phyloP scores from a whole-genome alignment of 805 yeast genomes.

The Starmerella tilneyi region DNA sequence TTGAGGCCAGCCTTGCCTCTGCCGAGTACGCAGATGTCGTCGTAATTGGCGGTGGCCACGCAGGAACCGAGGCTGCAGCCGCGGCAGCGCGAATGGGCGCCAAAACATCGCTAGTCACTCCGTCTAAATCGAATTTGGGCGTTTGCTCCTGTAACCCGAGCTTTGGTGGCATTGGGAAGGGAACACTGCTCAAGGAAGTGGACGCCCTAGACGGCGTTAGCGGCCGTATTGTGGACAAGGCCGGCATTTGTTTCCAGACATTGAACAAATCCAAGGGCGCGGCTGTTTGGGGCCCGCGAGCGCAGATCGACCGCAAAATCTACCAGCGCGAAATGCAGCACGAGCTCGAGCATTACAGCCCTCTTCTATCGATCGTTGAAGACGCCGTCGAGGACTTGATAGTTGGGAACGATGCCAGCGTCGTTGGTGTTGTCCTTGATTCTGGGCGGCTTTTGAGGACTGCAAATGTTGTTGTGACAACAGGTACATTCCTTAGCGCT shows the following conservation, averaged over 20 bases:
- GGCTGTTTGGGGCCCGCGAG: conserved; percentile 97
- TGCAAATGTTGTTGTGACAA: conserved; percentile 70
- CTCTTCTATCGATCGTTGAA: conserved; percentile 49
- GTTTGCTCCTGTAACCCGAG: conserved; percentile 96
- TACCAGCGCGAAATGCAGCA: conserved; percentile 73
- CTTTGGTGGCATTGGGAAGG: conserved; percentile 98
- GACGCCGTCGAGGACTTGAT: conserved; percentile 81
- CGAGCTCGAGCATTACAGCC: conserved; percentile 43
- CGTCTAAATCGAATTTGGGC: conserved; percentile 64
- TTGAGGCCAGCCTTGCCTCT: conserved; percentile 4
- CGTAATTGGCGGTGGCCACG: conserved; percentile 97
- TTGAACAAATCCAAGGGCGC: conserved; percentile 82
- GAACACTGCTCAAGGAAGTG: conserved; percentile 80
- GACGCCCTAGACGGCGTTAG: conserved; percentile 95
- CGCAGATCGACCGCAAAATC: conserved; percentile 81
- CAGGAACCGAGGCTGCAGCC: conserved; percentile 95
- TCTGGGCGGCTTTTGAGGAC: conserved; percentile 55
- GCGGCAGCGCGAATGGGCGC: conserved; percentile 83
- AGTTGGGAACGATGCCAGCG: conserved; percentile 38
- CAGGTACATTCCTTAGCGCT: conserved; percentile 91
- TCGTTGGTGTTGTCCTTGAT: conserved; percentile 64
- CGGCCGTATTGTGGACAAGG: conserved; percentile 73
- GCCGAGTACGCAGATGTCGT: conserved; percentile 46
- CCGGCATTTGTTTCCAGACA: conserved; percentile 86
- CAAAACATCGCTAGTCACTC: conserved; percentile 63